Evolutionary conservation across 441 rosid genomes (phyloP), one percentile per base, ranked within the genome.

Genomic region (Capsella rubella): DNA sequence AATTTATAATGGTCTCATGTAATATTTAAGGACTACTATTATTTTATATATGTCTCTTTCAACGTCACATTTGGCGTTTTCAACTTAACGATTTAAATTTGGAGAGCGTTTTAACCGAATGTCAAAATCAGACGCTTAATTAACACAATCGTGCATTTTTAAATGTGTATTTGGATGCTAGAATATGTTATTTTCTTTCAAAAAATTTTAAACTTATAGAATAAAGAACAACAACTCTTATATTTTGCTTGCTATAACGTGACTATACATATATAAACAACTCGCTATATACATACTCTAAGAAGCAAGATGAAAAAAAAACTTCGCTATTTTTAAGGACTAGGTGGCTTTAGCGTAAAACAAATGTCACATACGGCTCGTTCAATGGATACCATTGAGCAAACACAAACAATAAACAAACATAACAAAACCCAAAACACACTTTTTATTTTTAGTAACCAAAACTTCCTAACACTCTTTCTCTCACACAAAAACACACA

Each of bases 351-450:
- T n/a, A 21, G 4, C 47, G 47, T 42, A 5, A 14, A 42, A 28
- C 50, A 61, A 54, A 69, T 69, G 66, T 47, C 21, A 67, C 80
- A 6, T 18, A 59, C 31, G 80, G 72, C 80, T 67, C 80, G 80
- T 77, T 77, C 80, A 72, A 72, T 72, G 73, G 59, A 65, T 65
- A 11, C 9, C 25, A 63, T 40, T 67, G 51, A 72, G 57, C 72
- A 58, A 57, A 71, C 71, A 69, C 25, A 66, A 76, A 53, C 58
- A 55, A 21, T 21, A 21, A 53, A 45, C 59, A 70, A 52, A 67
- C 58, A 65, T 42, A 71, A 64, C 72, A 43, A 56, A 49, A 49
- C 40, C 60, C 35, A 56, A 47, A 47, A 63, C 75, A 76, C 69
- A 34, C 11, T 54, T 40, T 47, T 67, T 53, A 75, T 52, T 59